Percentiles rank a stretch among this genome's conserved stretches.
These are phyloP conservation scores for Rostrohypoxylon terebratum DNA, from an alignment of 495 filamentous ascomycete genomes.

Conservation along the genomic window DNA sequence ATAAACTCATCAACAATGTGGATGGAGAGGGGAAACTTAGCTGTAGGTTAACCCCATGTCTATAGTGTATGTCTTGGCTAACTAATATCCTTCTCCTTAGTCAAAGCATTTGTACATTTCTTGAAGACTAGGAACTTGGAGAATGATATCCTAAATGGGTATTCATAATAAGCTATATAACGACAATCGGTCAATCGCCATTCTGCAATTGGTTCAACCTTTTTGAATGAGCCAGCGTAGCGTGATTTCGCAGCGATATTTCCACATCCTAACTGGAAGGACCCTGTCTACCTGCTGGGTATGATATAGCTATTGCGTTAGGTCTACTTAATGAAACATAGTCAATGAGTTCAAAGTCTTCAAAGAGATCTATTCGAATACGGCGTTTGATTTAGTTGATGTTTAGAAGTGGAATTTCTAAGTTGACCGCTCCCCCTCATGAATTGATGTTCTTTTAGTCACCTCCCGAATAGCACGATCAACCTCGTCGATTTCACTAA, in stretches of 20 bases:
- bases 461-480: neutral
- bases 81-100: conserved; percentile 36
- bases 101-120: conserved; percentile 48
- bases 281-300: neutral
- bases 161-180: conserved; percentile 27
- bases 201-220: neutral
- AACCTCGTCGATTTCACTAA: neutral
- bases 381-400: conserved; percentile 1
- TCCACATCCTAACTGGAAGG: neutral
- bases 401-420: neutral
- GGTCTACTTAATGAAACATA: neutral
- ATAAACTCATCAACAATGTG: conserved; percentile 47
- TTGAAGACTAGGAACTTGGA: conserved; percentile 46
- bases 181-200: no score
- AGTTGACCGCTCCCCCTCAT: conserved; percentile 7
- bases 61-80: neutral
- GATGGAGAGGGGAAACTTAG: conserved; percentile 51
- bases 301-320: neutral
- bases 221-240: neutral
- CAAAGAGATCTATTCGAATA: neutral
- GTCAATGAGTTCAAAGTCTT: neutral
- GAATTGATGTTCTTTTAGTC: neutral
- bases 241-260: neutral
- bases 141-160: conserved; percentile 46
- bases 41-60: conserved; percentile 38